Evolutionary conservation across 495 filamentous ascomycete genomes (phyloP).

Genomic region (Xylaria castorea): DNA sequence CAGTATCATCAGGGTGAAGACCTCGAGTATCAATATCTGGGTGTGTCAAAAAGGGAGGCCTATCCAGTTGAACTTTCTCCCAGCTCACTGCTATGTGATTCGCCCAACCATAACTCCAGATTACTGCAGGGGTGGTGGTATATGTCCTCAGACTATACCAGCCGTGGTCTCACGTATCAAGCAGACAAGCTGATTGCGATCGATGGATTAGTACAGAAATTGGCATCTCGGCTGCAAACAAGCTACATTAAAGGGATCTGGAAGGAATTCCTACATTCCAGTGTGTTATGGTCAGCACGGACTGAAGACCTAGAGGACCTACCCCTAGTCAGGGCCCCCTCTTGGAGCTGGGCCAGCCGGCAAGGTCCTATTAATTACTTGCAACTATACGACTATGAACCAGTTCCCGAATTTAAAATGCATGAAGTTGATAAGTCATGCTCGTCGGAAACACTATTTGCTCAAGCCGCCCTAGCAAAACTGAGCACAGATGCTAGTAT

Average conservation of each 20-base stretch:
- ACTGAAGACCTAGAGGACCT: conserved; percentile 10
- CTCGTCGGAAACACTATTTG: not conserved
- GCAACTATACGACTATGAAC: conserved; percentile 13
- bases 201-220: conserved; percentile 9
- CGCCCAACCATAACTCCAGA: not conserved
- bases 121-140: conserved; percentile 7
- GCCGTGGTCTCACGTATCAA: conserved; percentile 8
- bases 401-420: not conserved
- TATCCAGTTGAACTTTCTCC: conserved; percentile 9
- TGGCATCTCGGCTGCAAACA: not conserved
- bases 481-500: not conserved
- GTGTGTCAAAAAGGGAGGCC: conserved; percentile 13
- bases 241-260: conserved; percentile 10
- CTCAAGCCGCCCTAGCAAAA: not conserved
- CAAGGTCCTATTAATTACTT: not conserved
- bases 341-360: conserved; percentile 17
- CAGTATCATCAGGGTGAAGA: conserved; percentile 15
- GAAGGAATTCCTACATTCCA: conserved; percentile 4
- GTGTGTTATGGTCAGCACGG: conserved; percentile 13
- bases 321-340: not conserved
- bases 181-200: conserved; percentile 13
- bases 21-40: conserved; percentile 12
- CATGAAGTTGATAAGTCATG: not conserved
- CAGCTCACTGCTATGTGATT: not conserved
- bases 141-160: conserved; percentile 15